A percentile compares a stretch with the other conserved stretches of the same genome.
Conservation (phyloP, 2,329 filamentous ascomycete species). For the Penicillium sp. region DNA sequence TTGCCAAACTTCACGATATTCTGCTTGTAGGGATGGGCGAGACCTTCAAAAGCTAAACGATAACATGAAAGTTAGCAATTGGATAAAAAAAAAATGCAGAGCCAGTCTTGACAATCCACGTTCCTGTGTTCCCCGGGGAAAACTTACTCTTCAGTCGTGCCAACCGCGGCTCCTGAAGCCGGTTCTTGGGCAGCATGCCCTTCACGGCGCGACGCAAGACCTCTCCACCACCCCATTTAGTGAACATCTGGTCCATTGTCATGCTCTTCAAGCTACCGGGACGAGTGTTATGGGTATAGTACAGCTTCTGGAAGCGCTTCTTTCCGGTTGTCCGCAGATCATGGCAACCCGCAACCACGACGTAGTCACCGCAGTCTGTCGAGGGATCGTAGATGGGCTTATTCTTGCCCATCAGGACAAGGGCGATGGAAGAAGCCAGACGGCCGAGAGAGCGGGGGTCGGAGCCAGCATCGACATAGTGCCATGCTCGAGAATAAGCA, state of each 20-base stretch:
- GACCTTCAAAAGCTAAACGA: slow-evolving; percentile 79
- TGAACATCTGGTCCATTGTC: slow-evolving; percentile 93
- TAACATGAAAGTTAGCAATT: slow-evolving; percentile 13
- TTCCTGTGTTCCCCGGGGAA: neutral
- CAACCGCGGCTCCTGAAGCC: slow-evolving; percentile 83
- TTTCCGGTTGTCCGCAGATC: slow-evolving; percentile 86
- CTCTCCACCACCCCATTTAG: slow-evolving; percentile 91
- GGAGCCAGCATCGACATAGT: slow-evolving; percentile 77
- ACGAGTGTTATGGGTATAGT: slow-evolving; percentile 91
- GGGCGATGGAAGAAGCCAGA: slow-evolving; percentile 83
- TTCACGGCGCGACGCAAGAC: slow-evolving; percentile 88
- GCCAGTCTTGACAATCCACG: neutral
- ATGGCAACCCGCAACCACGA: slow-evolving; percentile 88
- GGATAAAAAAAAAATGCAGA: neutral
- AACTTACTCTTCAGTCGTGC: slow-evolving; percentile 78
- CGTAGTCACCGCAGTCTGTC: slow-evolving; percentile 98
- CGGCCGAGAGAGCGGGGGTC: slow-evolving; percentile 82
- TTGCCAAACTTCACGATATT: slow-evolving; percentile 79
- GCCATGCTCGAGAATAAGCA: slow-evolving; percentile 96
- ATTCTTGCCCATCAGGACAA: slow-evolving; percentile 95
- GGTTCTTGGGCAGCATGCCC: slow-evolving; percentile 98
- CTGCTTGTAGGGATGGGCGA: slow-evolving; percentile 84
- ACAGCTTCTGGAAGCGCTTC: slow-evolving; percentile 92
- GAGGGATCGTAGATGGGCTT: slow-evolving; percentile 98
- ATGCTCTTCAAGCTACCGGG: slow-evolving; percentile 85